These are phyloP conservation scores for Cladophialophora yegresii DNA, from an alignment of 2,329 filamentous ascomycete species.

Conservation along the genomic window DNA sequence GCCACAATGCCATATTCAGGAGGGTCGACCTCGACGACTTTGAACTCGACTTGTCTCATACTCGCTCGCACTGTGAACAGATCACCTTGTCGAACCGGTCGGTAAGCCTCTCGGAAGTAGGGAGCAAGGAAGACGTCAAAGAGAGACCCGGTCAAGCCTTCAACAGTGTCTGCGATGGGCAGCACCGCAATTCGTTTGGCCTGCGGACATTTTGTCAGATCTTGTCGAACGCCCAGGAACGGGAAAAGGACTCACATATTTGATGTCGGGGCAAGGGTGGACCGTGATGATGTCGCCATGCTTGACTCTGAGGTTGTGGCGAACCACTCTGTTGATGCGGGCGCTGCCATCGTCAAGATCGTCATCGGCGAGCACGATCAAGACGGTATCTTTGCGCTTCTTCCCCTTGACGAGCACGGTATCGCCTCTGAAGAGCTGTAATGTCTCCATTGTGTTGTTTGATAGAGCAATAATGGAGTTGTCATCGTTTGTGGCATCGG, in stretches of 20 bases:
- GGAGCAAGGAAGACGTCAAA: conserved; percentile 99
- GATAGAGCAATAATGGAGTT: conserved; percentile 99
- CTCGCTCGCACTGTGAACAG: conserved; percentile 96
- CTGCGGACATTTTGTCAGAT: conserved; percentile 51
- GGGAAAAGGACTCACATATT: conserved; percentile 76
- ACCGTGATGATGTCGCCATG: conserved; percentile 97
- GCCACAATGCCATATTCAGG: conserved; percentile 98
- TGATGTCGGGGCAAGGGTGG: conserved; percentile 97
- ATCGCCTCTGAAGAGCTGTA: conserved; percentile 97
- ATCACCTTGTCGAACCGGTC: conserved; percentile 94
- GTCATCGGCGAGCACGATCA: conserved; percentile 96
- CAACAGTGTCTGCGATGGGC: conserved; percentile 95
- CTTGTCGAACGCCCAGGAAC: not conserved
- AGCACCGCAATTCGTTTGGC: conserved; percentile 98
- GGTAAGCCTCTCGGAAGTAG: conserved; percentile 99
- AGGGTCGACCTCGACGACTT: conserved; percentile 97
- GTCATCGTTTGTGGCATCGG: conserved; percentile 98
- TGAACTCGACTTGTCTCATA: conserved; percentile 99
- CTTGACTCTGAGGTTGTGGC: conserved; percentile 98
- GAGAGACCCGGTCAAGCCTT: conserved; percentile 94
- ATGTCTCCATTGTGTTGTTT: conserved; percentile 97
- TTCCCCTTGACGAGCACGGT: conserved; percentile 98
- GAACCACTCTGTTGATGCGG: conserved; percentile 96
- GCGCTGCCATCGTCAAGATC: conserved; percentile 96
- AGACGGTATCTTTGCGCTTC: conserved; percentile 98